Base-by-base conservation (phyloP, 2,329 filamentous ascomycete species). In the Claviceps sp. region DNA sequence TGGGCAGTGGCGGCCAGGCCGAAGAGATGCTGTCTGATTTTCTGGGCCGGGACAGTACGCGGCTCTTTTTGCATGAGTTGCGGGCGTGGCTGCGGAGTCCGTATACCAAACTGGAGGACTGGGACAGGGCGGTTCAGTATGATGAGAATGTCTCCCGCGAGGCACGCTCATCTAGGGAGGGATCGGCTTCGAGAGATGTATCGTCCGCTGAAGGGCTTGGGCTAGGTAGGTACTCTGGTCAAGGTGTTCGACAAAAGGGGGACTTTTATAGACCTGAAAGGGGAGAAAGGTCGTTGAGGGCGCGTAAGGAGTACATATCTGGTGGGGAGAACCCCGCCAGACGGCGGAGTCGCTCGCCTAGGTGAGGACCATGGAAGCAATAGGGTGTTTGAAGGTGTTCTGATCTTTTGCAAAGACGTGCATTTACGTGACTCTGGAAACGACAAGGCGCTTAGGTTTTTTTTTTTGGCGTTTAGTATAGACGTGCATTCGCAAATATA, bases 71-170 rank as follows among this genome's bases (percentile, higher is more conserved):
- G 54, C 91, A 97, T 67, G 91, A 97, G 69, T 67, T 96, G 55
- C 78, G 84, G 55, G 79, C 81, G 11, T 97, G 87, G 81, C 67
- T 97, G 58, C 76, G 88, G 52, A 95, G 89, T 65, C 89, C 90
- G 0, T 91, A 81, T 61, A 73, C 67, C 2, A 81, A 76, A 8
- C 66, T 95, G 8, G 75, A 80, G 50, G 84, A 84, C 47, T 97
- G 89, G 89, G 91, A 96, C 69, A 71, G 76, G 17, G 73, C 81
- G 56, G 87, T 90, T 14, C 87, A 91, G 65, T 95, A 95, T 38
- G 61, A 62, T 37, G 61, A 61, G 26, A 26, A 45, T 38, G 26
- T 43, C 10, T 40, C 41, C 7, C 47, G 11, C 22, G 38, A 38
- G 30, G 19, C 19, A 10, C 26, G 2, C 24, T 5, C n/a, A 16